Evolutionary conservation across 148 eudicot species (phyloP), one percentile per base, ranked within the genome.

Genomic region (Agrostemma githago): DNA sequence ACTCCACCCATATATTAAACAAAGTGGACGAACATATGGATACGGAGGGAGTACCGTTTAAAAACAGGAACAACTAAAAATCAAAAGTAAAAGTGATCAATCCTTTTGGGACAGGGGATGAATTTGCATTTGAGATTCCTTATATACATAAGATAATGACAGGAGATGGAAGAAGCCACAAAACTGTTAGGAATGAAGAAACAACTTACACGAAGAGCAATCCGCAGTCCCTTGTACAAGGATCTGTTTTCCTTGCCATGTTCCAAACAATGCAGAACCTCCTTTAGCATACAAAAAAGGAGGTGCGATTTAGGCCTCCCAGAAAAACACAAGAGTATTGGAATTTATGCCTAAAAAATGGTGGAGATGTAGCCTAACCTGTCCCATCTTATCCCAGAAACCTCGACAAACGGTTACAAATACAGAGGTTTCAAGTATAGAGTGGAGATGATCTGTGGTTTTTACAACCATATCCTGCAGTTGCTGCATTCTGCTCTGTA

Each of bases 371-470:
- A 39, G 44, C 48, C 77, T 67, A 58, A 80, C 83, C 83, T 91
- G 89, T 56, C 97, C 97, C 88, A 89, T 83, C 63, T 84, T 85
- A 82, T 91, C 97, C 97, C 97, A 91, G 81, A 87, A 83, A 72
- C 87, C 91, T 78, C 91, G 86, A 68, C 84, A 84, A 66, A 89
- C 70, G 12, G 80, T 71, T 58, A 89, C 64, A 70, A 91, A 87
- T 46, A 91, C 88, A 58, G 72, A 72, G 16, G 79, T 78, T 40
- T 91, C 93, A 58, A 91, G 78, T 43, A 87, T 75, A 7, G 80
- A 74, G 72, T 87, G 89, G 76, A 91, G 89, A 74, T 89, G 82
- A 73, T 78, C 81, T 8, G 89, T 79, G 44, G 89, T 84, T 64
- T 77, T 81, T 41, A 72, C 46, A 38, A 91, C 71, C 70, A 91